phyloP scores from a whole-genome alignment of 768 basidiomycete genomes.

The Mycena rosella region DNA sequence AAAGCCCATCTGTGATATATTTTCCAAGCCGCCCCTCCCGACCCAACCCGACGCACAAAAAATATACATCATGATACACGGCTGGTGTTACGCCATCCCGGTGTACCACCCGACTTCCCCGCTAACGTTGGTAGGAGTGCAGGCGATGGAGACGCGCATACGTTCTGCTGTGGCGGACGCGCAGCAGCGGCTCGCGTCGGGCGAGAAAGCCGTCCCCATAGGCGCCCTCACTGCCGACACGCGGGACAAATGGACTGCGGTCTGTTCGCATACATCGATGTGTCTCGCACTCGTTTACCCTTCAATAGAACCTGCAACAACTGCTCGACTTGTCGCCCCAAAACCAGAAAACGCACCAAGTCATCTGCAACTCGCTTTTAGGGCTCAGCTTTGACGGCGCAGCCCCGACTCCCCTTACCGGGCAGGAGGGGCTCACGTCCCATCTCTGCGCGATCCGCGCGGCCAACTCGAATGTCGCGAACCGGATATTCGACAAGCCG shows the following conservation, averaged over 20 bases:
- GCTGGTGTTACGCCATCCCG: constrained; percentile 84
- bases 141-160: constrained; percentile 60
- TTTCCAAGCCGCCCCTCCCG: constrained; percentile 62
- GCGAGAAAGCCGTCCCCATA: constrained; percentile 72
- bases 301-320: constrained; percentile 73
- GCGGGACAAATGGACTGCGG: constrained; percentile 85
- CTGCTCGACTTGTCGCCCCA: constrained; percentile 74
- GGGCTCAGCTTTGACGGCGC: constrained; percentile 86
- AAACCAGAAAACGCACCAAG: constrained; percentile 72
- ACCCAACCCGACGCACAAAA: constrained; percentile 64
- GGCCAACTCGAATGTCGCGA: constrained; percentile 70
- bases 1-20: constrained; percentile 69
- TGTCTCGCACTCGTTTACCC: constrained; percentile 6
- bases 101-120: constrained; percentile 61
- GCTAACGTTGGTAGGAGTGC: constrained; percentile 49
- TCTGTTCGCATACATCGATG: constrained; percentile 44
- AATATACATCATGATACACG: constrained; percentile 77
- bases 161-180: constrained; percentile 70
- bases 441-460: constrained; percentile 83
- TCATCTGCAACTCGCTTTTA: constrained; percentile 82
- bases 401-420: constrained; percentile 57
- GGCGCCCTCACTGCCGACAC: constrained; percentile 84
- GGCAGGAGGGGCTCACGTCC: constrained; percentile 65
- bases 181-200: constrained; percentile 56
- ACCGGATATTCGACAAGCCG: constrained; percentile 94